A percentile compares a stretch with the other conserved stretches of the same genome.
Conservation (phyloP, 164 flowering plant genomes). For the Chimonanthus praecox region DNA sequence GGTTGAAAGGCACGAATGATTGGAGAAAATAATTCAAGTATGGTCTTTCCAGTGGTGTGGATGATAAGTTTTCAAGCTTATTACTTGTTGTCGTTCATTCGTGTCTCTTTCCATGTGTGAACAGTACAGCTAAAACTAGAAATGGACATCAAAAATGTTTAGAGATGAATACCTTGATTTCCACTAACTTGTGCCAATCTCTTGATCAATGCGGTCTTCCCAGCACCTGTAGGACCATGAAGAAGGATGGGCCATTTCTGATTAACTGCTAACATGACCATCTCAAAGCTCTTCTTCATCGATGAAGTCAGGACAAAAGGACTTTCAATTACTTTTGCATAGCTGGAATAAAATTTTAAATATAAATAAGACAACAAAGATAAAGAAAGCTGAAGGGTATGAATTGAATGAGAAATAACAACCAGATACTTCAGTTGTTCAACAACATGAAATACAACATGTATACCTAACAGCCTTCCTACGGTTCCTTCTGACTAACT, state of each 20-base stretch:
- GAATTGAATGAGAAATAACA: background rate
- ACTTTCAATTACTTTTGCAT: constrained; percentile 13
- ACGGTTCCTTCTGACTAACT: constrained; percentile 21
- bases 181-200: constrained; percentile 56
- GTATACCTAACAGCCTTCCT: constrained; percentile 33
- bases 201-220: constrained; percentile 75
- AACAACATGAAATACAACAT: background rate
- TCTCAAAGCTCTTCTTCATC: constrained; percentile 66
- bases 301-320: constrained; percentile 60
- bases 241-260: constrained; percentile 95
- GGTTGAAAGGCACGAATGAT: no score
- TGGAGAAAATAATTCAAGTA: no score
- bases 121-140: no score
- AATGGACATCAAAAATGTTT: no score
- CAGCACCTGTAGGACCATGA: constrained; percentile 82
- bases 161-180: constrained; percentile 43
- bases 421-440: constrained; percentile 3
- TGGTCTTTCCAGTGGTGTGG: no score
- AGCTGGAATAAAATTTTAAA: constrained; percentile 22
- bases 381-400: background rate
- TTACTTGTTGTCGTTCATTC: no score
- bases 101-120: no score
- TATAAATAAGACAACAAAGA: background rate
- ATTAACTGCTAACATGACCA: constrained; percentile 61
- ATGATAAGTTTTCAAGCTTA: no score